Evolutionary conservation across 2,329 filamentous ascomycete genomes (phyloP), one percentile per base, ranked within the genome.

Genomic region (Torrubiella hemipterigena): DNA sequence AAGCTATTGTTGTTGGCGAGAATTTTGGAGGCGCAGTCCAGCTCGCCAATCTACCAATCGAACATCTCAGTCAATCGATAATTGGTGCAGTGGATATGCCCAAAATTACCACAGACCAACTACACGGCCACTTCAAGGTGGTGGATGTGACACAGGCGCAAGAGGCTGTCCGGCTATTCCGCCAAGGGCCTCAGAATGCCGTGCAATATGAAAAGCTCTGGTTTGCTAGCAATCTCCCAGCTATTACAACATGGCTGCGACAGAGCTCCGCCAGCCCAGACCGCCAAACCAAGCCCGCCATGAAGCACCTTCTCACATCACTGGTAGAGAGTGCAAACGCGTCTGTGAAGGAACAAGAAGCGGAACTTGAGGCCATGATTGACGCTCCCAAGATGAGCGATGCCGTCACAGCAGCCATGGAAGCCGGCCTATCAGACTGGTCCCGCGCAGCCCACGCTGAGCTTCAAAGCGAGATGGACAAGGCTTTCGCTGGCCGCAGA

Each of bases 361-460:
- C 55, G 0, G 54, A 38, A 16, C 50, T 54, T 13, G 40, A 61
- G 2, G 52, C 55, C 18, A 43, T 44, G 13, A 46, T 43, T 5
- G 35, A 59, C 18, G 43, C 51, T 2, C 49, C 9, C 45, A 48
- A 20, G 42, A 45, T 1, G 40, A 53, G 7, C 47, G 59, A 2
- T 56, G 63, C 7, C 50, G 63, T 4, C 48, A 39, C 66, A 7
- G 44, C 54, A 15, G 58, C 45, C 5, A 60, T 93, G n/a, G 62
- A 73, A 26, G 50, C 54, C 3, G 67, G 65, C 2, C 69, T 94
- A 1, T 63, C 73, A 1, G 54, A 59, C 4, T 95, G 87, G 85
- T 77, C 86, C 0, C 77, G 89, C 45, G 63, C 65, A 15, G 84
- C 83, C 0, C 89, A 96, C 49, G 69, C 75, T 1, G 89, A 96